A percentile compares a stretch with the other conserved stretches of the same genome.
Evolutionary conservation across 805 yeast genomes (phyloP).

Genomic region (Saccharomycopsis lassenensis): DNA sequence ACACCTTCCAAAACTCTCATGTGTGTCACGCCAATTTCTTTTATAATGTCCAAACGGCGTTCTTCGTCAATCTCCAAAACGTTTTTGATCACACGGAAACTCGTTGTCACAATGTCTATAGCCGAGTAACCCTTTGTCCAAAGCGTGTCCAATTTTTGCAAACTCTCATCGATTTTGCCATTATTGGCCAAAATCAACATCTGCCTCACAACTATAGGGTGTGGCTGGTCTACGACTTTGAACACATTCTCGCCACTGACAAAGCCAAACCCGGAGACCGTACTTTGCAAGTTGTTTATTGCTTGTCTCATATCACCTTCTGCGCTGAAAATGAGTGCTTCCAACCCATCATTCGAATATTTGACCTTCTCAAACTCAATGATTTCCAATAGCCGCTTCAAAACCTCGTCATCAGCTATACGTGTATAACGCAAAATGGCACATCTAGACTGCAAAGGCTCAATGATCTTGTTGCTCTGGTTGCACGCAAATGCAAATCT

Average conservation of each 20-base stretch:
- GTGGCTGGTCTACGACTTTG: conserved; percentile 93
- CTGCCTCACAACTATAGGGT: conserved; percentile 72
- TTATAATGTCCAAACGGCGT: conserved; percentile 61
- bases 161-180: conserved; percentile 50
- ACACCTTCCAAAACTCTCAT: conserved; percentile 93
- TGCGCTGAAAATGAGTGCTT: conserved; percentile 87
- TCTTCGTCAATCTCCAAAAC: conserved; percentile 59
- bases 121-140: conserved; percentile 93
- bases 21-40: conserved; percentile 83
- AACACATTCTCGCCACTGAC: conserved; percentile 91
- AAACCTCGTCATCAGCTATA: conserved; percentile 74
- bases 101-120: conserved; percentile 82
- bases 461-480: conserved; percentile 87
- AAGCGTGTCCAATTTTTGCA: conserved; percentile 50
- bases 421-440: conserved; percentile 82
- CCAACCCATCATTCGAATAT: conserved; percentile 80
- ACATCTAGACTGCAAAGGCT: conserved; percentile 93
- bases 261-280: conserved; percentile 85
- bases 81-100: conserved; percentile 79
- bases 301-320: conserved; percentile 99
- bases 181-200: conserved; percentile 43
- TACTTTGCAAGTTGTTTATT: conserved; percentile 83
- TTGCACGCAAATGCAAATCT: conserved; percentile 98
- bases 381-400: conserved; percentile 63
- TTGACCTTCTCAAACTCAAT: conserved; percentile 60